Evolutionary conservation across 179 eudicot genomes (phyloP), one percentile per base, ranked within the genome.

Genomic region (Pouteria campechiana): DNA sequence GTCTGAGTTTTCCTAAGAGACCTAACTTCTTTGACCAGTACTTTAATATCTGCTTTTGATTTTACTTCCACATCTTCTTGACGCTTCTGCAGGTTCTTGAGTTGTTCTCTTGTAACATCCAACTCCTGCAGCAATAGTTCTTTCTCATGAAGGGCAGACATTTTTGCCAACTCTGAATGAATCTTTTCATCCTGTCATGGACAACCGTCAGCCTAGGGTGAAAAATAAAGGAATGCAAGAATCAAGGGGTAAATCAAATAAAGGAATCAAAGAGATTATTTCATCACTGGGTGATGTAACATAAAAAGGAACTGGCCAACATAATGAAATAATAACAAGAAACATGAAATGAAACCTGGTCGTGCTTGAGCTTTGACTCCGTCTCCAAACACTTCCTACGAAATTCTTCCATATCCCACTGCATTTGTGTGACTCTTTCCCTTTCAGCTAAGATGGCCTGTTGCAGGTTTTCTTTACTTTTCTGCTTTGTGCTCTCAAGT

Each of bases 321-420:
- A n/a, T n/a, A n/a, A n/a, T 14, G 34, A 7, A 33, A 33, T 17
- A 16, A 47, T 17, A 47, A 24, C 18, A 19, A 17, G 29, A 24
- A 46, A 54, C 37, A 38, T 10, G 2, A 52, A 31, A 40, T 10
- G 12, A 25, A 28, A 89, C 97, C 93, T 79, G 86, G 49, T 81
- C 83, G 41, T 61, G 52, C 44, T 74, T 74, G 40, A 89, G 46
- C 24, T 74, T 70, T 60, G 81, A 27, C 54, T 85, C 93, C 81
- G 68, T 51, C 54, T 85, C 97, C 57, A 81, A 52, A 54, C 75
- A 76, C 50, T 64, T 76, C 44, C 72, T 80, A 48, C 74, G 70
- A 39, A 78, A 58, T 64, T 85, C 97, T 58, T 89, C 97, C 66
- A 81, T 55, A 67, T 89, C 93, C 93, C 86, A 85, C 58, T 85